Conservation (phyloP, 2,329 filamentous ascomycete species). For the Nemania bipapillata region DNA sequence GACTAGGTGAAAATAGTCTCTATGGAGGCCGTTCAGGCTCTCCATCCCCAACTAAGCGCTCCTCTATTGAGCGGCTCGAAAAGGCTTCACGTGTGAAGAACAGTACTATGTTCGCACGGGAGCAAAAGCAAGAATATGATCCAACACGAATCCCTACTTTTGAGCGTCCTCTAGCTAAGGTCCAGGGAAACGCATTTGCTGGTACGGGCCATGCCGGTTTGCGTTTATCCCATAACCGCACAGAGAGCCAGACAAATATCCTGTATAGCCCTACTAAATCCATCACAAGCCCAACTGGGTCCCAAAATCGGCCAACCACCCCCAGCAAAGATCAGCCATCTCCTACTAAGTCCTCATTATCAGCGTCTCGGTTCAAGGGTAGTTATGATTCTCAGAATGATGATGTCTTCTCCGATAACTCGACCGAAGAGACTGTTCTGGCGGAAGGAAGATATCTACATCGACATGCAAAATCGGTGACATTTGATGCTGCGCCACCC, state of each 20-base stretch:
- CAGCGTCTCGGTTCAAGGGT: slow-evolving; percentile 72
- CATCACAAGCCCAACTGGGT: slow-evolving; percentile 47
- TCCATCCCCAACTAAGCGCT: slow-evolving; percentile 79
- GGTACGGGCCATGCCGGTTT: slow-evolving; percentile 66
- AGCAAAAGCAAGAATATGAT: slow-evolving; percentile 93
- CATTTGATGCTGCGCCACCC: slow-evolving; percentile 91
- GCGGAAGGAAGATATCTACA: slow-evolving; percentile 75
- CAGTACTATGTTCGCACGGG: slow-evolving; percentile 94
- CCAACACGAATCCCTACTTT: slow-evolving; percentile 79
- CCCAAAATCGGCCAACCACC: slow-evolving; percentile 54
- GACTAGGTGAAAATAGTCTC: slow-evolving; percentile 75
- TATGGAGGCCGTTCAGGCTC: slow-evolving; percentile 69
- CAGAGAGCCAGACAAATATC: slow-evolving; percentile 70
- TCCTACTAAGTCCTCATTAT: slow-evolving; percentile 89
- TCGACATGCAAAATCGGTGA: slow-evolving; percentile 94
- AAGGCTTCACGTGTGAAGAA: slow-evolving; percentile 96
- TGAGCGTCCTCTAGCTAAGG: slow-evolving; percentile 81
- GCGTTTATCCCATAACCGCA: slow-evolving; percentile 62
- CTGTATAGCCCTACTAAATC: slow-evolving; percentile 66
- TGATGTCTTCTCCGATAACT: slow-evolving; percentile 74
- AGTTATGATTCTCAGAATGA: slow-evolving; percentile 75
- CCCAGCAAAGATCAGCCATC: slow-evolving; percentile 79
- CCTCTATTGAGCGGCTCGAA: slow-evolving; percentile 94
- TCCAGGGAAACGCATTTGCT: slow-evolving; percentile 77
- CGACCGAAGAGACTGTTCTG: slow-evolving; percentile 67